A percentile compares a stretch with the other conserved stretches of the same genome.
Evolutionary conservation across 1,284 basidiomycete genomes (phyloP).

Genomic region (Trametes pubescens): DNA sequence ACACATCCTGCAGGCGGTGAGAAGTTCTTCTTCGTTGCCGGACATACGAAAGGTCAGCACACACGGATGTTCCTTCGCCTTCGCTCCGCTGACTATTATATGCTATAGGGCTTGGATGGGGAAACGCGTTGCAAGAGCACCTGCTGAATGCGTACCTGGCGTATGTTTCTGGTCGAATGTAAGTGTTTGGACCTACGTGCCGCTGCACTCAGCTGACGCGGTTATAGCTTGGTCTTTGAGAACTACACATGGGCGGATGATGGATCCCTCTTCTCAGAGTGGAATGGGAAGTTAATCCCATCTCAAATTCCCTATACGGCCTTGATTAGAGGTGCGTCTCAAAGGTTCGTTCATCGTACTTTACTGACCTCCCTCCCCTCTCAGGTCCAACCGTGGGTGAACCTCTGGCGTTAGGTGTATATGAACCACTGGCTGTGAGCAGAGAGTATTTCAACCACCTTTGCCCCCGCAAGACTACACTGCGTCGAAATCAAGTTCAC

Average conservation of each 20-base stretch:
- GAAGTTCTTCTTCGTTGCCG: constrained; percentile 21
- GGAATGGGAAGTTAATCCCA: constrained; percentile 55
- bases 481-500: constrained; percentile 26
- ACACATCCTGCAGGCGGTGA: constrained; percentile 2
- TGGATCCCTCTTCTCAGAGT: constrained; percentile 31
- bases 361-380: neutral
- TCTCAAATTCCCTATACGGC: constrained; percentile 65
- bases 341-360: neutral
- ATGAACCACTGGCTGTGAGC: constrained; percentile 46
- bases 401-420: constrained; percentile 40
- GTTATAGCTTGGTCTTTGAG: constrained; percentile 60
- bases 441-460: constrained; percentile 47
- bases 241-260: constrained; percentile 63
- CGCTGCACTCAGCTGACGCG: neutral
- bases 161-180: constrained; percentile 52
- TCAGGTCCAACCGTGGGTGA: constrained; percentile 51
- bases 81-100: too few relatives aligned
- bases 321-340: constrained; percentile 53
- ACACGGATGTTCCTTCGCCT: neutral
- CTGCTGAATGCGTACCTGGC: constrained; percentile 58
- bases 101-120: constrained; percentile 48
- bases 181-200: constrained; percentile 30
- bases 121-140: constrained; percentile 63
- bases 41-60: constrained; percentile 12
- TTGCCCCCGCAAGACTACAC: constrained; percentile 45